Conservation (phyloP, 306 rosid species). For the Quercus berberidifolia region DNA sequence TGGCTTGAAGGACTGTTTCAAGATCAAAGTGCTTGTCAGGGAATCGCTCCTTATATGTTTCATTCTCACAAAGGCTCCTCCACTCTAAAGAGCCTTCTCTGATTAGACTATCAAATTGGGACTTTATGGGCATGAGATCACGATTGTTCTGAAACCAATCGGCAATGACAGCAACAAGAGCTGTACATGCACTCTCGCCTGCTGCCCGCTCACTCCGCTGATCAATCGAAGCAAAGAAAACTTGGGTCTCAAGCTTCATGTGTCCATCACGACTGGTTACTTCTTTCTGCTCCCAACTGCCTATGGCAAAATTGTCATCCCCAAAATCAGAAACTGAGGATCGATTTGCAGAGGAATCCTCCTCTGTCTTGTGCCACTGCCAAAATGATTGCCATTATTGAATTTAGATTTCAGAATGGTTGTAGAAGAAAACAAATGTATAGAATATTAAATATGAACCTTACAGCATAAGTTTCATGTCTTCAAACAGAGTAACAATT, state of each 20-base stretch:
- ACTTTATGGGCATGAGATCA: conserved; percentile 86
- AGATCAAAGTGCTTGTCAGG: conserved; percentile 98
- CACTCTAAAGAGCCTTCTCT: conserved; percentile 93
- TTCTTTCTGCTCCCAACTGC: conserved; percentile 92
- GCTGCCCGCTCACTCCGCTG: conserved; percentile 99
- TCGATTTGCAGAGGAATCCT: conserved; percentile 76
- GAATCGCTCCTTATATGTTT: conserved; percentile 71
- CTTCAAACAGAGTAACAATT: neutral
- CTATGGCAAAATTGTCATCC: conserved; percentile 89
- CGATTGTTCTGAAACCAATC: conserved; percentile 89
- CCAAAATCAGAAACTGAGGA: conserved; percentile 91
- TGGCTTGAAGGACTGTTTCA: conserved; percentile 90
- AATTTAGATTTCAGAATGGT: conserved; percentile 9
- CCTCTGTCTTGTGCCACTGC: conserved; percentile 68
- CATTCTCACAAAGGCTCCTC: conserved; percentile 89
- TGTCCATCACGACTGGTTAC: conserved; percentile 86
- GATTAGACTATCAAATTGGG: conserved; percentile 89
- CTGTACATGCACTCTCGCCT: conserved; percentile 99
- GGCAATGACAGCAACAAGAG: conserved; percentile 93
- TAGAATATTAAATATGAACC: neutral
- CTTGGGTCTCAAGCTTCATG: conserved; percentile 85
- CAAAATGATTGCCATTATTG: conserved; percentile 18
- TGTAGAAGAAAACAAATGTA: neutral
- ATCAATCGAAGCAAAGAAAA: conserved; percentile 93
- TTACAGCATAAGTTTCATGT: conserved; percentile 1